Conservation (phyloP, 164 flowering plant species). For the Berberis vulgaris region DNA sequence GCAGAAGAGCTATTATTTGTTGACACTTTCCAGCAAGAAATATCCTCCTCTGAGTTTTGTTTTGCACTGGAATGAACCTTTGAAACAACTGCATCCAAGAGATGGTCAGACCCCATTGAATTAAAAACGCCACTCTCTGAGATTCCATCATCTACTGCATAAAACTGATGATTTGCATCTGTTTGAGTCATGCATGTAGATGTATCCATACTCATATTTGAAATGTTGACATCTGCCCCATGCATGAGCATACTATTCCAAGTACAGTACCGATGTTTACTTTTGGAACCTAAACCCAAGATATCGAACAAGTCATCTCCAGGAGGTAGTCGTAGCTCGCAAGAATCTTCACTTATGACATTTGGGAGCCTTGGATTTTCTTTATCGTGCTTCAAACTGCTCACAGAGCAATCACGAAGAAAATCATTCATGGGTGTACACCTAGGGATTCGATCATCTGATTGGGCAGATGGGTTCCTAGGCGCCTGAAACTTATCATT, state of each 20-base stretch:
- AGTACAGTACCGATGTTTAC: constrained; percentile 22
- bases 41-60: constrained; percentile 44
- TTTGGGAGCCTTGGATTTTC: constrained; percentile 8
- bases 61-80: constrained; percentile 34
- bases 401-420: constrained; percentile 12
- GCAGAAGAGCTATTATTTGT: constrained; percentile 45
- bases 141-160: constrained; percentile 26
- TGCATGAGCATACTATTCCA: constrained; percentile 17
- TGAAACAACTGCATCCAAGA: constrained; percentile 86
- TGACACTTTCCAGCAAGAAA: constrained; percentile 48
- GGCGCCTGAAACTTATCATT: constrained; percentile 28
- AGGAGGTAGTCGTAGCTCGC: constrained; percentile 15
- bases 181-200: constrained; percentile 17
- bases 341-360: constrained; percentile 16
- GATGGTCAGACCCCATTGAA: constrained; percentile 38
- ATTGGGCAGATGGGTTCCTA: constrained; percentile 12
- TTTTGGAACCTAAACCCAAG: constrained; percentile 51
- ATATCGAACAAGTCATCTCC: constrained; percentile 73
- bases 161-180: constrained; percentile 16
- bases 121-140: constrained; percentile 43
- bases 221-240: constrained; percentile 7
- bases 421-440: constrained; percentile 13
- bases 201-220: constrained; percentile 15
- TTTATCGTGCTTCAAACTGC: constrained; percentile 9
- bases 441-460: constrained; percentile 12